Evolutionary conservation across 306 rosid genomes (phyloP).

Genomic region (Sechiopsis laciniata): DNA sequence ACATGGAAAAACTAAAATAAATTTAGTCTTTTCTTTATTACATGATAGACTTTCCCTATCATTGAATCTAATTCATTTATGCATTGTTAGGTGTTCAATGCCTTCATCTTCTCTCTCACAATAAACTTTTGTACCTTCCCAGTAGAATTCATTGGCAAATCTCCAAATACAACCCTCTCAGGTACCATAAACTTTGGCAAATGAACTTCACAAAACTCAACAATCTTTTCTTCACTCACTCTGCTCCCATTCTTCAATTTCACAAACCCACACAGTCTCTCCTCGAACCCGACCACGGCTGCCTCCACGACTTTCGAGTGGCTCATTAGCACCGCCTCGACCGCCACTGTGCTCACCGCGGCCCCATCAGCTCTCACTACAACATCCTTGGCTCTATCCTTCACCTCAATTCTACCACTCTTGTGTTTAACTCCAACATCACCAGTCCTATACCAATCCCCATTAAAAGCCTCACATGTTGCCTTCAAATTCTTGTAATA

Average conservation of each 20-base stretch:
- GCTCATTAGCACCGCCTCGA: constrained; percentile 61
- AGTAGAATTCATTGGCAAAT: constrained; percentile 67
- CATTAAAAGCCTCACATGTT: constrained; percentile 43
- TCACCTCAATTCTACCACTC: constrained; percentile 54
- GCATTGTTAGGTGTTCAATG: background rate
- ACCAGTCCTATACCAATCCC: constrained; percentile 76
- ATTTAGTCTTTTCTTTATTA: background rate
- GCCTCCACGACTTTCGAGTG: constrained; percentile 60
- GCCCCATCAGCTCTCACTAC: constrained; percentile 33
- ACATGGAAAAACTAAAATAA: background rate
- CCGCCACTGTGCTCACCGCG: constrained; percentile 56
- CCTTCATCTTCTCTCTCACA: constrained; percentile 41
- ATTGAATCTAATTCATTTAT: background rate
- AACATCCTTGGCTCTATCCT: constrained; percentile 62
- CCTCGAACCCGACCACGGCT: constrained; percentile 51
- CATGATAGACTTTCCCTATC: background rate
- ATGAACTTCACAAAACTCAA: constrained; percentile 45
- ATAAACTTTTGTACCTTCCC: constrained; percentile 76
- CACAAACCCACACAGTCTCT: constrained; percentile 48
- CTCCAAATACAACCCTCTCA: constrained; percentile 47
- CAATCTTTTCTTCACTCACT: constrained; percentile 34
- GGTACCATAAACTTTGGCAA: constrained; percentile 69
- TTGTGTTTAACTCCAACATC: constrained; percentile 49
- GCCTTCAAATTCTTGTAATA: constrained; percentile 46
- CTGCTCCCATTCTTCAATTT: constrained; percentile 46